Evolutionary conservation across 441 rosid genomes (phyloP).

Genomic region (Jatropha podagrica): DNA sequence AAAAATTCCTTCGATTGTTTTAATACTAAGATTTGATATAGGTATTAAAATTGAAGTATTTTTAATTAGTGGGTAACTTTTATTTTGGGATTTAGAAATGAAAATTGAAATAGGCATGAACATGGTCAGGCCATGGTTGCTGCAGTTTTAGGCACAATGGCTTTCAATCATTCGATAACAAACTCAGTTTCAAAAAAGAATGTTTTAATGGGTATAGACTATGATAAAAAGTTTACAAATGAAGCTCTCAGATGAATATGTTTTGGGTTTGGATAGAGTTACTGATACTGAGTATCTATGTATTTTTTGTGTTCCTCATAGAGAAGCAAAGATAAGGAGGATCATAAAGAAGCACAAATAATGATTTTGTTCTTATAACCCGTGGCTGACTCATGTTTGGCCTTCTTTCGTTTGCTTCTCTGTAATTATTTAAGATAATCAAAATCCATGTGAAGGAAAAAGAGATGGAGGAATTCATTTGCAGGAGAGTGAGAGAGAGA

Average conservation of each 20-base stretch:
- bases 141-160: conserved; percentile 73
- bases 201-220: conserved; percentile 53
- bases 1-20: not conserved
- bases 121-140: conserved; percentile 56
- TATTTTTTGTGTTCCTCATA: conserved; percentile 83
- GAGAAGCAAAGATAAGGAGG: too few relatives aligned
- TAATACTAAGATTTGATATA: conserved; percentile 35
- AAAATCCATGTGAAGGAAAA: too few relatives aligned
- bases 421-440: too few relatives aligned
- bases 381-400: too few relatives aligned
- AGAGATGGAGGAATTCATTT: too few relatives aligned
- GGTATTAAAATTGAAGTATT: conserved; percentile 18
- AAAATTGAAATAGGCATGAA: conserved; percentile 56
- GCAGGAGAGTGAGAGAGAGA: too few relatives aligned
- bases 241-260: conserved; percentile 85
- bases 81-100: conserved; percentile 36
- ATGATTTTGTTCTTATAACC: too few relatives aligned
- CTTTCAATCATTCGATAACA: conserved; percentile 67
- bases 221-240: conserved; percentile 66
- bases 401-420: too few relatives aligned
- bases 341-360: too few relatives aligned
- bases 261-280: conserved; percentile 76
- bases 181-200: conserved; percentile 68
- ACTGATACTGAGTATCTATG: conserved; percentile 97
- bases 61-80: conserved; percentile 16